Evolutionary conservation across 1,139 yeast genomes (phyloP), one percentile per base, ranked within the genome.

Genomic region (Protomyces arabidopsidicola): DNA sequence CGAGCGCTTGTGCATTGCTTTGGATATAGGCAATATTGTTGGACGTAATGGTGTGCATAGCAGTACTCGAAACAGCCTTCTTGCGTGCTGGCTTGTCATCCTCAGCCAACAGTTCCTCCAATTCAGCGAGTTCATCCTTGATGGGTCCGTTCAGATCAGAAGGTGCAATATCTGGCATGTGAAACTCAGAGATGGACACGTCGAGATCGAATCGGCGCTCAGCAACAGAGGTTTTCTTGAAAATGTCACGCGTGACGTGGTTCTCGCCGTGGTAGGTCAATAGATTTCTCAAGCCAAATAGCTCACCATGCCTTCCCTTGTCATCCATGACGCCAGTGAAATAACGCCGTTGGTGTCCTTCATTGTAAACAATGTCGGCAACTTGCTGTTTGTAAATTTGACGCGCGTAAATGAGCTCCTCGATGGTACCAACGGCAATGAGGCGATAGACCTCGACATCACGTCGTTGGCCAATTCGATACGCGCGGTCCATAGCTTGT

Each of bases 401-500:
- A 4, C 68, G 63, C 2, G 69, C 69, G 38, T 67, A 67, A 2
- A 67, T 65, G 20, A 63, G 88, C 70, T 88, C 98, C 74, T 93
- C 98, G 68, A 93, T 90, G 12, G 98, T 96, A 75, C 90, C 87
- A 72, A 91, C 97, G 6, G 98, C 91, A 39, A 93, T 95, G 75
- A 93, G 88, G 70, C 98, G 79, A 72, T 82, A 91, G 3, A 93
- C 98, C 69, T 85, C 84, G 10, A 93, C 98, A 75, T 93, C 98
- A 72, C 91, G 93, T 74, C 90, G 90, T 74, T 93, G 98, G 12
- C 98, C 98, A 72, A 93, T 93, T 78, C 98, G 84, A 75, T 93
- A 98, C 0, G 98, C 98, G 73, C 98, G 83, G 74, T 93, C 98
- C 98, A 93, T 93, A 0, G 98, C 98, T 76, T 93, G 98, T 70